Evolutionary conservation across 495 filamentous ascomycete species (phyloP), one percentile per base, ranked within the genome.

Genomic region (Xylaria palmicola): DNA sequence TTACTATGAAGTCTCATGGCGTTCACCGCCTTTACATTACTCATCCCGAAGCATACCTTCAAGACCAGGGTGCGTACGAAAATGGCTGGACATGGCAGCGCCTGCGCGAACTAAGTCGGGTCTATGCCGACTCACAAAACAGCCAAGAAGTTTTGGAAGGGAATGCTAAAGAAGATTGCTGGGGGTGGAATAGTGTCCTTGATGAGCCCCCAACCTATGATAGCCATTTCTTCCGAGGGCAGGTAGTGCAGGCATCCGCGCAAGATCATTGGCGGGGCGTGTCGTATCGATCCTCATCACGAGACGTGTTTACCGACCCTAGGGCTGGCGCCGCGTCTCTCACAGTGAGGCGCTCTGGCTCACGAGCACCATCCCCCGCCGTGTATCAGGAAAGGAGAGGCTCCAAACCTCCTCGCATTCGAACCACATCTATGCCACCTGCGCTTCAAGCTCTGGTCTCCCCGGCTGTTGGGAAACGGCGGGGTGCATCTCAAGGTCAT

Each of bases 11-110:
- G 60, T 75, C 80, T 4, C 75, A 77, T 39, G 83, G 81, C 1
- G 73, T 73, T n/a, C 79, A 82, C 44, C 77, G 86, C 10, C 78
- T 90, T 20, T 90, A 83, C 70, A 78, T 90, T 49, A 90, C 87
- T 7, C 82, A 86, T 34, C 81, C 81, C 8, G 82, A 85, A 55
- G 84, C 85, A 8, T 90, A 90, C 65, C 69, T 88, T 3, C 87
- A 90, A 59, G 71, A 79, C 49, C 68, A 75, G 32, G 70, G 75
- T 36, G 67, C 74, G 6, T 74, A 77, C 37, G 73, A 79, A 39
- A 67, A 74, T 9, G 75, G 70, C 8, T 89, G 86, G 87, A 84
- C 78, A 6, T 87, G 84, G 84, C 82, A 83, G 52, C 79, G 78
- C 39, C 69, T 89, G 6, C 77, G 83, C 17, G 78, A 85, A 66